Base-by-base conservation (phyloP, 441 rosid genomes). In the Erodium moschatum region DNA sequence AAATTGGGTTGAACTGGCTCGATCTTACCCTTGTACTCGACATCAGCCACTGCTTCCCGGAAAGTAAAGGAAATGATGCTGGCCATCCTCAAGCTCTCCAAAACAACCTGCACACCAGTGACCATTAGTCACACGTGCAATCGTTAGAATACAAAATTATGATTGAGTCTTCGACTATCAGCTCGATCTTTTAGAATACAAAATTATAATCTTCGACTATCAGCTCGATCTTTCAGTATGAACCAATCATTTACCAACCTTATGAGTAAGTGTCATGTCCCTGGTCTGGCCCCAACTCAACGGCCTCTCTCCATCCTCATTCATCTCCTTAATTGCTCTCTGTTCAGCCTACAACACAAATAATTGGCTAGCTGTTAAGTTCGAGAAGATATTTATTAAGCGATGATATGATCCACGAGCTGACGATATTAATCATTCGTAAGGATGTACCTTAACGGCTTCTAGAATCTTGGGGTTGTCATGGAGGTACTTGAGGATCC, bases 31-130 rank as follows among this genome's bases (percentile, higher is more conserved):
- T 85, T 79, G 78, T 89, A 89, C 69, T 83, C 87, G 44, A 89
- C 89, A 73, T 86, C 91, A 64, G 83, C 82, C 72, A 83, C 90
- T 15, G 95, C 87, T 78, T 89, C 91, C 70, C 95, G 79, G 27
- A 84, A 86, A 3, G 91, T 86, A 79, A 89, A 89, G 58, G 95
- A 85, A 72, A 89, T 86, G 69, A 86, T 81, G 79, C 87, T 86
- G 69, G 89, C 89, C 85, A 86, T 84, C 75, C 95, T 81, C 69
- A 86, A 66, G 60, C 87, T 85, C 85, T 89, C 95, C 35, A 81
- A 71, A 11, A 86, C 75, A 64, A 86, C 87, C 93, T 88, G 82
- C 20, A 35, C 11, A 69, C 10, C 7, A 63, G 65, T 2, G 9
- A 3, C 6, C 44, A 9, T 38, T 38, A 38, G 44, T 9, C 44